These are phyloP conservation scores for Pythium pyrilobum DNA, from an alignment of 352 stramenopile genomes.

Conservation along the genomic window DNA sequence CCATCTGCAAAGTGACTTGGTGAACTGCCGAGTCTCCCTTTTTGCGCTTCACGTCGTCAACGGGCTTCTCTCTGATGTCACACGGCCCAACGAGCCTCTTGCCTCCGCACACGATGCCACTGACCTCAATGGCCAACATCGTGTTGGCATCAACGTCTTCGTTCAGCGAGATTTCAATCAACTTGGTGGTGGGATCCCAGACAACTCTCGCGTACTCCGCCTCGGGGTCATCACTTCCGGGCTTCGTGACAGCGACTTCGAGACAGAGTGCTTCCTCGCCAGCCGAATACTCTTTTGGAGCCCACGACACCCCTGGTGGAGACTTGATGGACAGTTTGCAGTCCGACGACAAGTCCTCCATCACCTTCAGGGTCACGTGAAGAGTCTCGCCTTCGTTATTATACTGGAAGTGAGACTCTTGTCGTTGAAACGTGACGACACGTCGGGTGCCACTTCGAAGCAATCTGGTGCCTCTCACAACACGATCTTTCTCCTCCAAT, in stretches of 20 bases:
- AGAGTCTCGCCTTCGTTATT: slow-evolving; percentile 20
- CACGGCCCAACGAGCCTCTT: slow-evolving; percentile 33
- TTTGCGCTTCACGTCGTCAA: no score
- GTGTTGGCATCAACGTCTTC: slow-evolving; percentile 27
- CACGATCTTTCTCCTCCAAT: slow-evolving; percentile 28
- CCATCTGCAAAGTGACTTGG: slow-evolving; percentile 26
- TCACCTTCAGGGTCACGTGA: slow-evolving; percentile 29
- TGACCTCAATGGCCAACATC: slow-evolving; percentile 31
- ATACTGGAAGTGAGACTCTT: slow-evolving; percentile 52
- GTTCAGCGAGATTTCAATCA: slow-evolving; percentile 30
- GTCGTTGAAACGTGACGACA: slow-evolving; percentile 39
- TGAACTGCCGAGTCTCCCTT: neutral
- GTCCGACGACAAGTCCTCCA: slow-evolving; percentile 27
- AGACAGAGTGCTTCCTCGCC: slow-evolving; percentile 16
- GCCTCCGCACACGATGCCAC: slow-evolving; percentile 24
- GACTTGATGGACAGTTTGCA: slow-evolving; percentile 31
- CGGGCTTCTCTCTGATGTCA: slow-evolving; percentile 32
- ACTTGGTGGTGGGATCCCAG: slow-evolving; percentile 22
- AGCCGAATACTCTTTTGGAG: slow-evolving; percentile 7
- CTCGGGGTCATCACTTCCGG: slow-evolving; percentile 27
- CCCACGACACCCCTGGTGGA: slow-evolving; percentile 21
- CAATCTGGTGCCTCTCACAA: slow-evolving; percentile 21
- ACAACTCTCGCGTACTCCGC: slow-evolving; percentile 17
- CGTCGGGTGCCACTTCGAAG: slow-evolving; percentile 21
- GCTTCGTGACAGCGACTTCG: slow-evolving; percentile 26